Conservation (phyloP, 139 green algal genomes). For the Trebouxia sp. region DNA sequence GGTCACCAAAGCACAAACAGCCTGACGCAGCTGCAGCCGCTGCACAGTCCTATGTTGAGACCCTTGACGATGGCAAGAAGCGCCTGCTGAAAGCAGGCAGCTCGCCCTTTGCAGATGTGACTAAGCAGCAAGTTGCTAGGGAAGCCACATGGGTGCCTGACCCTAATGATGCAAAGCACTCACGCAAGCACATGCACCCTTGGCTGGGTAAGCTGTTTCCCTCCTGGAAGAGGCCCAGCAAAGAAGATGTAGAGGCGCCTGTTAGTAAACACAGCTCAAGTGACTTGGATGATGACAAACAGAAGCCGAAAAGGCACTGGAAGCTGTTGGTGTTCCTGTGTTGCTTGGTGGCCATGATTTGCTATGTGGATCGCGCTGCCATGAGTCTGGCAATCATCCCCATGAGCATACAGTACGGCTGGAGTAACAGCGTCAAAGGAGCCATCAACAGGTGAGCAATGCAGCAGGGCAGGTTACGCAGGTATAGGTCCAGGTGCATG, state of each 20-base stretch:
- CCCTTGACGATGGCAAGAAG: neutral
- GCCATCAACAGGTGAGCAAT: slow-evolving; percentile 56
- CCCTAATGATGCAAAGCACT: neutral
- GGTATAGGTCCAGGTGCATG: too few relatives aligned
- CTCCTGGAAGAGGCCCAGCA: neutral
- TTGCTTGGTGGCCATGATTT: slow-evolving; percentile 24
- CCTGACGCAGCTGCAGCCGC: neutral
- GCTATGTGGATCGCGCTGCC: slow-evolving; percentile 51
- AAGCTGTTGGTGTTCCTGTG: slow-evolving; percentile 21
- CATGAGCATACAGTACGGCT: slow-evolving; percentile 68
- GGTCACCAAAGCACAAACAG: slow-evolving; percentile 14
- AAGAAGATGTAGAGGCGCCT: neutral
- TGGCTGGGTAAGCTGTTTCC: neutral
- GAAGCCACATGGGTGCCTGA: slow-evolving; percentile 1
- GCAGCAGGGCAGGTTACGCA: too few relatives aligned
- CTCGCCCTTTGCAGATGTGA: slow-evolving; percentile 7
- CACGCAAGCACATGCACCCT: neutral
- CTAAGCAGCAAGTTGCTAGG: slow-evolving; percentile 6
- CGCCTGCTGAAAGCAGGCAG: slow-evolving; percentile 6
- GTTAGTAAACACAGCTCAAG: neutral
- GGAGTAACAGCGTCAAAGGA: slow-evolving; percentile 72
- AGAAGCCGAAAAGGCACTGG: neutral
- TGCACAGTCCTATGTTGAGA: neutral
- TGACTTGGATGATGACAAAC: neutral
- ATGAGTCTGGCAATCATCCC: slow-evolving; percentile 77